Evolutionary conservation across 331 rosid genomes (phyloP).

Genomic region (Ulmus americana): DNA sequence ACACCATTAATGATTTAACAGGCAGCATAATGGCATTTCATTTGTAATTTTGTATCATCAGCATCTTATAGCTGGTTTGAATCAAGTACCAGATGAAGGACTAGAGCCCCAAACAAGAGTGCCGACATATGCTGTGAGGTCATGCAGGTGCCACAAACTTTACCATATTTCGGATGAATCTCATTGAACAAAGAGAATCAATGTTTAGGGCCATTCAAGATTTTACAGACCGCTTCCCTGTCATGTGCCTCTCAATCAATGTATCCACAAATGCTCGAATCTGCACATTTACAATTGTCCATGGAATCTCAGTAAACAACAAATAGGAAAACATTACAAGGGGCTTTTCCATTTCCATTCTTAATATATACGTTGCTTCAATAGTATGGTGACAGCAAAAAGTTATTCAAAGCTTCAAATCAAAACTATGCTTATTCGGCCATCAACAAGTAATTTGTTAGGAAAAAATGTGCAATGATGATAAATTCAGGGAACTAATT

Average conservation of each 20-base stretch:
- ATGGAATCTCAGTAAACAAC: slow-evolving; percentile 19
- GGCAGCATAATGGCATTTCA: slow-evolving; percentile 19
- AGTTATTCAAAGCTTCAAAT: background rate
- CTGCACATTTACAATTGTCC: slow-evolving; percentile 50
- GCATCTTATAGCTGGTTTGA: slow-evolving; percentile 21
- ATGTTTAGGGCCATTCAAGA: slow-evolving; percentile 33
- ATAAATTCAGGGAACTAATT: background rate
- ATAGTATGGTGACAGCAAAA: background rate
- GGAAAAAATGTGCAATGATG: background rate
- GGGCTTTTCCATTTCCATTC: background rate
- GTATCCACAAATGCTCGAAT: slow-evolving; percentile 87
- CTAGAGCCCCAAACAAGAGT: background rate
- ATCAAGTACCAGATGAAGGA: slow-evolving; percentile 16
- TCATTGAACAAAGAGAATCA: slow-evolving; percentile 23
- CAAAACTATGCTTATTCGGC: background rate
- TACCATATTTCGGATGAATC: slow-evolving; percentile 14
- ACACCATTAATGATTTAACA: slow-evolving; percentile 15
- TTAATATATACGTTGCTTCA: background rate
- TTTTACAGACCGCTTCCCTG: slow-evolving; percentile 41
- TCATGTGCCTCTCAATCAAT: slow-evolving; percentile 84
- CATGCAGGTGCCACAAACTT: slow-evolving; percentile 28
- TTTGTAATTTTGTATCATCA: slow-evolving; percentile 28
- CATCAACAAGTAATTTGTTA: background rate
- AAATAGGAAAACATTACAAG: slow-evolving; percentile 19
- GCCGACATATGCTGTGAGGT: slow-evolving; percentile 20